Evolutionary conservation across 2,329 filamentous ascomycete genomes (phyloP), one percentile per base, ranked within the genome.

Genomic region (Fusarium buharicum): DNA sequence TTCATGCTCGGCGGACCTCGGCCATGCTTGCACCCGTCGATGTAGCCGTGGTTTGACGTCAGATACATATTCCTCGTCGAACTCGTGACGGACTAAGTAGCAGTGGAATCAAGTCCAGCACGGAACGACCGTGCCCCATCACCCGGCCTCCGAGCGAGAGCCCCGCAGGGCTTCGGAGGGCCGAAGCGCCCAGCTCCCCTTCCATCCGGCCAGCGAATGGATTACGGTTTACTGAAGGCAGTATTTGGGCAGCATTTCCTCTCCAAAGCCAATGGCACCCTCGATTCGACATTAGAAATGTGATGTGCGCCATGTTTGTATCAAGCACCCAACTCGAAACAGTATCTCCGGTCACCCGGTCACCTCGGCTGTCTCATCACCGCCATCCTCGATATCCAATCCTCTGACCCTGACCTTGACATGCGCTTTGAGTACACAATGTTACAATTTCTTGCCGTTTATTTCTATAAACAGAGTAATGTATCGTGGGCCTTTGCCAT

Each of bases 341-440:
- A 60, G 50, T 41, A 59, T 44, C 63, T 70, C 68, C 68, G 67
- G 65, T 69, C 67, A 22, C 38, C 67, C 68, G 67, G 55, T 24
- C 53, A 50, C 60, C 60, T 70, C 63, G 66, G 68, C 41, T 58
- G 55, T 51, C 50, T 52, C 18, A 24, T 48, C 40, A 45, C 31
- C 43, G 33, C 31, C 45, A 54, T 52, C 22, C 39, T 59, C 57
- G 66, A 50, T 67, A 65, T 59, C 48, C 11, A 59, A 31, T 46
- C 47, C 51, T 59, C 38, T 52, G 37, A 46, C 45, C 55, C 39
- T 52, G 37, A 46, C 45, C 55, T 51, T 47, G 36, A 34, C 33
- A 33, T 24, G 20, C 45, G 31, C 34, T 28, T 40, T 51, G 43
- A 48, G 45, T 46, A 47, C 41, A n/a, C 24, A 47, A 13, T 40